These are phyloP conservation scores for Dalechampia spathulata DNA, from an alignment of 441 rosid genomes.

Conservation along the genomic window DNA sequence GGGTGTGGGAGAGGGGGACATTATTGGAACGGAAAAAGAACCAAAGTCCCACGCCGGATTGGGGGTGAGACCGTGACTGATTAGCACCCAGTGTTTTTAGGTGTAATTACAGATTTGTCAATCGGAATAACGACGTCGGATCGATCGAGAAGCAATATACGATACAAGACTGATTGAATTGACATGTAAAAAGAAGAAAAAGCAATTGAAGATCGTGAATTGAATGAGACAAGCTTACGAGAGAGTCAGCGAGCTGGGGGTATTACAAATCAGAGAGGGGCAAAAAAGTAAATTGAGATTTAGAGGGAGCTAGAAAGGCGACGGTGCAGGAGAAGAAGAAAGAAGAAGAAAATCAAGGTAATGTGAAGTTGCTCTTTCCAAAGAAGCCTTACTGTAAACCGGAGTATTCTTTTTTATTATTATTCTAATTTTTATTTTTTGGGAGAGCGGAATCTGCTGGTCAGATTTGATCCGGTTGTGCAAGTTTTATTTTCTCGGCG, in stretches of 20 bases:
- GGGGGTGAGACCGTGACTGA: conserved; percentile 82
- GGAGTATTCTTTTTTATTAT: too few species aligned
- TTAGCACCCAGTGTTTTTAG: conserved; percentile 81
- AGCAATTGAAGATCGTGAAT: background rate
- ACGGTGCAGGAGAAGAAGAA: too few species aligned
- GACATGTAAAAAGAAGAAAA: background rate
- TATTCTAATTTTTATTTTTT: too few species aligned
- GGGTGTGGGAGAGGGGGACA: conserved; percentile 53
- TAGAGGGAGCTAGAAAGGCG: too few species aligned
- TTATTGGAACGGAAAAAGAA: conserved; percentile 56
- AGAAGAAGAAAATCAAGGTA: too few species aligned
- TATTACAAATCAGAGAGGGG: background rate
- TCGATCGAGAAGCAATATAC: conserved; percentile 3
- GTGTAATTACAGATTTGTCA: conserved; percentile 13
- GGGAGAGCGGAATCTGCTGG: too few species aligned
- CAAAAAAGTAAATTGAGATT: background rate
- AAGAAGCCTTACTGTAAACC: too few species aligned
- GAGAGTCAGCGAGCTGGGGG: background rate
- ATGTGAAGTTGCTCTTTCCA: too few species aligned
- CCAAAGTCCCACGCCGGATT: conserved; percentile 64
- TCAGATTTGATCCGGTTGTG: too few species aligned
- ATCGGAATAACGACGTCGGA: background rate
- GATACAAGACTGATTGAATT: conserved; percentile 5
- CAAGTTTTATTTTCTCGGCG: too few species aligned
- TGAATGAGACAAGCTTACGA: too few species aligned